Percentiles rank a stretch among this genome's conserved stretches.
These are phyloP conservation scores for Alternaria sp. DNA, from an alignment of 2,329 filamentous ascomycete species.

Conservation along the genomic window DNA sequence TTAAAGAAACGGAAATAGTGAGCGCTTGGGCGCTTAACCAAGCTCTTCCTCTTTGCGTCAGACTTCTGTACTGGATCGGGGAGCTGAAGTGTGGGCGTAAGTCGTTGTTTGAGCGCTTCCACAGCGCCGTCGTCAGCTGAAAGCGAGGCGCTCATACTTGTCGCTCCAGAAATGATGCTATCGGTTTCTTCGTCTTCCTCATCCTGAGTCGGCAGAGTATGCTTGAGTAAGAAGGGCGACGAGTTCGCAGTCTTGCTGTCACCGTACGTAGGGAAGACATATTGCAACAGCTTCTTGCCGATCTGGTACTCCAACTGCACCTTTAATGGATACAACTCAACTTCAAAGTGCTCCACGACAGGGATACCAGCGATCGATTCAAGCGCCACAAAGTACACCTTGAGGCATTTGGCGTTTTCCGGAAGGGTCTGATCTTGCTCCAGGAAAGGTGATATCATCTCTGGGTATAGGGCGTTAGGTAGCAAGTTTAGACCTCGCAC, in stretches of 20 bases:
- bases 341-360: constrained; percentile 95
- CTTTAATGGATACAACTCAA: constrained; percentile 90
- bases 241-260: constrained; percentile 61
- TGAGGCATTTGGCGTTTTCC: constrained; percentile 80
- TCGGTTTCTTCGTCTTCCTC: constrained; percentile 58
- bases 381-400: constrained; percentile 97
- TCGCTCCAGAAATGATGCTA: constrained; percentile 21
- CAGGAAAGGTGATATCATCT: constrained; percentile 91
- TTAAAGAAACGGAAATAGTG: constrained; percentile 48
- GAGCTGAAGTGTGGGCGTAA: constrained; percentile 78
- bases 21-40: constrained; percentile 34
- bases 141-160: constrained; percentile 27
- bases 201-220: constrained; percentile 56
- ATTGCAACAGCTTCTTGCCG: constrained; percentile 92
- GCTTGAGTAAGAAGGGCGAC: constrained; percentile 66
- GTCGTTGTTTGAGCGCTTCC: constrained; percentile 78
- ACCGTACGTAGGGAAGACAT: constrained; percentile 86
- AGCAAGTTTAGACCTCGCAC: constrained; percentile 90
- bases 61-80: constrained; percentile 50
- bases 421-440: constrained; percentile 64
- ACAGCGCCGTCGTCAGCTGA: constrained; percentile 59
- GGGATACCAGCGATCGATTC: constrained; percentile 97
- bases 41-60: constrained; percentile 32
- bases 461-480: constrained; percentile 88
- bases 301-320: constrained; percentile 93